Evolutionary conservation across 495 filamentous ascomycete genomes (phyloP).

Genomic region (Amniculicola lignicola): DNA sequence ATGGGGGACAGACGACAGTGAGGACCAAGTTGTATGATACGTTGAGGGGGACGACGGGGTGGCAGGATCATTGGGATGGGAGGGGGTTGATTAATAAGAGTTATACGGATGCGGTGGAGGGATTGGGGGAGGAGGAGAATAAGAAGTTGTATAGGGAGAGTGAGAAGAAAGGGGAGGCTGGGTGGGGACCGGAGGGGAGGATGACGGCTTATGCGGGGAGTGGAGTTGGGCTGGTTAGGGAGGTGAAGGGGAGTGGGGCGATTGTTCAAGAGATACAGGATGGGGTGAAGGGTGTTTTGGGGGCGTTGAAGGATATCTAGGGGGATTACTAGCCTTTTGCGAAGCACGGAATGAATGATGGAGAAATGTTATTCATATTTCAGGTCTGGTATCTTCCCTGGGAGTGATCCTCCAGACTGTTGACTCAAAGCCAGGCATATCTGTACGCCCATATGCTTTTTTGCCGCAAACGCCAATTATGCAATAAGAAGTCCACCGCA

Average conservation of each 20-base stretch:
- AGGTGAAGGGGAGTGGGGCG: slow-evolving; percentile 44
- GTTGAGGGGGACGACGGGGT: slow-evolving; percentile 63
- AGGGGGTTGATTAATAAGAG: slow-evolving; percentile 62
- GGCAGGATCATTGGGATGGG: slow-evolving; percentile 63
- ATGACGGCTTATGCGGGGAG: slow-evolving; percentile 69
- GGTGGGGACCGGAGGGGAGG: slow-evolving; percentile 62
- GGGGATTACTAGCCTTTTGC: too few relatives aligned
- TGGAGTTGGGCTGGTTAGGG: slow-evolving; percentile 51
- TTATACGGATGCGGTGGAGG: slow-evolving; percentile 56
- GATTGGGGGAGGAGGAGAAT: slow-evolving; percentile 56
- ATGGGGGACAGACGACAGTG: slow-evolving; percentile 63
- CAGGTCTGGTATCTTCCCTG: too few relatives aligned
- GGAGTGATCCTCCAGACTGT: too few relatives aligned
- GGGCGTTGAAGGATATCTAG: too few relatives aligned
- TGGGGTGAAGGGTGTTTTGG: slow-evolving; percentile 27
- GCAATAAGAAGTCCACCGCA: too few relatives aligned
- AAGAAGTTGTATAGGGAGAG: slow-evolving; percentile 57
- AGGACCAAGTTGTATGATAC: slow-evolving; percentile 69
- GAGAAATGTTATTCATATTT: too few relatives aligned
- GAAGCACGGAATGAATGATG: too few relatives aligned
- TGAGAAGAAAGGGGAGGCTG: slow-evolving; percentile 49
- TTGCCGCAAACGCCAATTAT: too few relatives aligned
- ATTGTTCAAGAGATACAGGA: slow-evolving; percentile 48
- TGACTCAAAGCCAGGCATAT: too few relatives aligned
- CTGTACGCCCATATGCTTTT: too few relatives aligned